Evolutionary conservation across 108 stramenopile genomes (phyloP).

Genomic region (Skeletonema costatum): DNA sequence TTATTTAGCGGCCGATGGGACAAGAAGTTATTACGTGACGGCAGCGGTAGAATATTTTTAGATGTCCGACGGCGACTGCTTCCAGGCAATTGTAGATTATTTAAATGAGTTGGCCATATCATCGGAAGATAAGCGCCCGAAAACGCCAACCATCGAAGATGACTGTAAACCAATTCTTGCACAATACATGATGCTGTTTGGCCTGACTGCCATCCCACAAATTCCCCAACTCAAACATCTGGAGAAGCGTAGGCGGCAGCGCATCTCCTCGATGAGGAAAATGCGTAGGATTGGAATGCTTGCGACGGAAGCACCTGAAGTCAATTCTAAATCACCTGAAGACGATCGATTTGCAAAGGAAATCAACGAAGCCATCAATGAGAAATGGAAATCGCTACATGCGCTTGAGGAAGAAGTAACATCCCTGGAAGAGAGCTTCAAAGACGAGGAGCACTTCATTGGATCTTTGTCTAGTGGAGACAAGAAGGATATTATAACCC

Average conservation of each 20-base stretch:
- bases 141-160: neutral
- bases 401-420: neutral
- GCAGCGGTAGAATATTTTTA: conserved; percentile 18
- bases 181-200: neutral
- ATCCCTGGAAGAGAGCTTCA: conserved; percentile 8
- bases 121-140: neutral
- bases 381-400: neutral
- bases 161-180: neutral
- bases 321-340: neutral
- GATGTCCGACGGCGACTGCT: conserved; percentile 14
- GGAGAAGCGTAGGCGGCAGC: no score
- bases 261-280: no score
- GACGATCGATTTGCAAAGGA: neutral
- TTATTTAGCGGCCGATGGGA: conserved; percentile 37
- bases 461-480: neutral
- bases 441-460: conserved; percentile 12
- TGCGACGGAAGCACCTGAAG: no score
- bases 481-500: neutral
- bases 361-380: neutral
- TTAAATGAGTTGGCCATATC: conserved; percentile 13
- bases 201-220: neutral
- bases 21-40: conserved; percentile 12
- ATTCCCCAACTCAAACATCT: no score
- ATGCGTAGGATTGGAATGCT: no score
- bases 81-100: conserved; percentile 11